A percentile compares a stretch with the other conserved stretches of the same genome.
Conservation (phyloP, 2,329 filamentous ascomycete genomes). For the Botryosphaeria agaves region DNA sequence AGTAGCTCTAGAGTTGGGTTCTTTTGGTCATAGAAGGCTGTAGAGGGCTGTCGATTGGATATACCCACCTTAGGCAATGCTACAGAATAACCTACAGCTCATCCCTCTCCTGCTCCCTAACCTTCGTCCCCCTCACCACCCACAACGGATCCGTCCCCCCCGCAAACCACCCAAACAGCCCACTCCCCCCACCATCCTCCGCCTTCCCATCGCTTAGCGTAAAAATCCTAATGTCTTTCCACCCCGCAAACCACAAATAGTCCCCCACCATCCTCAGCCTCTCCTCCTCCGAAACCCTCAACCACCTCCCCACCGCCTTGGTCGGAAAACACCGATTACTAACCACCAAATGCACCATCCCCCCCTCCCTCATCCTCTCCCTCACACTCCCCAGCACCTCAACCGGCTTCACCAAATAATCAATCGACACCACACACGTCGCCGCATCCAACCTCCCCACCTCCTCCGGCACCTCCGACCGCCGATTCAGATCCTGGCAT, state of each 20-base stretch:
- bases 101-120: too few relatives aligned
- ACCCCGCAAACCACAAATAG: constrained; percentile 33
- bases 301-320: constrained; percentile 32
- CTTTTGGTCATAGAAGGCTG: too few relatives aligned
- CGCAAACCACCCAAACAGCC: constrained; percentile 12
- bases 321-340: constrained; percentile 36
- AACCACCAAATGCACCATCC: constrained; percentile 31
- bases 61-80: too few relatives aligned
- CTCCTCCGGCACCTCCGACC: constrained; percentile 13
- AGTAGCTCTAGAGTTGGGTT: too few relatives aligned
- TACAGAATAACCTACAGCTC: too few relatives aligned
- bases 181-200: constrained; percentile 10
- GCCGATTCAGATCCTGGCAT: constrained; percentile 28
- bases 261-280: constrained; percentile 33
- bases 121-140: constrained; percentile 22
- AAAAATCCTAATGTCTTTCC: constrained; percentile 35
- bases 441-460: constrained; percentile 21
- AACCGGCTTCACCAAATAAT: constrained; percentile 31
- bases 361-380: constrained; percentile 22
- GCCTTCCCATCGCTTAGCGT: constrained; percentile 25
- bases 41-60: too few relatives aligned
- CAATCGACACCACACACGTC: constrained; percentile 33
- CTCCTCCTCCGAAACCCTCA: constrained; percentile 25
- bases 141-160: constrained; percentile 23
- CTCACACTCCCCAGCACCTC: constrained; percentile 25